Base-by-base conservation (phyloP, 345 rosid genomes). In the Eucalyptus regnans region DNA sequence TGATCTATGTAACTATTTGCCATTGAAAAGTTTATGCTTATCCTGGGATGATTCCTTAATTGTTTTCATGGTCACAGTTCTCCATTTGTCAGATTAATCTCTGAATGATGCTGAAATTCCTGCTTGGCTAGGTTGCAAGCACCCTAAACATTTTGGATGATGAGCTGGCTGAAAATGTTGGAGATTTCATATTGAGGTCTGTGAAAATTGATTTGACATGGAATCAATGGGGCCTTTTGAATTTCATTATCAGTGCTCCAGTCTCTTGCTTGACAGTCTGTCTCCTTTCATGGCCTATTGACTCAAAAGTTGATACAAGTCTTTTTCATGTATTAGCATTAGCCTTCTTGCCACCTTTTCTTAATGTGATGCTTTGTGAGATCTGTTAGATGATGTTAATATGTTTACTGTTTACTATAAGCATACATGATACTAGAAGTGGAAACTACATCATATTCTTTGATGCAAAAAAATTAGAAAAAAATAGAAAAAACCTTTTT, bases 131-230 rank as follows among this genome's bases (percentile, higher is more conserved):
- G 99, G 95, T 96, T 90, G 99, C 99, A n/a, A 95, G 98, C 90
- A 91, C 94, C 50, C 93, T 98, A 88, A 95, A 95, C 91, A 95
- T 96, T 92, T 88, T 97, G 94, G 97, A 97, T 92, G 95, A 95
- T 88, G 97, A 95, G 87, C 95, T 98, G 90, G 91, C 93, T 87
- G 91, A 87, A 83, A 93, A 92, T 91, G 94, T 98, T 89, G 99
- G 98, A 92, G 91, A 97, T 93, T 98, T 94, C 94, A 96, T 98
- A 88, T 85, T 95, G 93, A 98, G 99, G 99, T 98, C 66, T 76
- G 91, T 91, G 86, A 91, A 71, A 43, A 46, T 88, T 87, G 27
- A 12, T 90, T 86, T 56, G 86, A 43, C 66, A 27, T 29, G 12
- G 48, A 88, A 86, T 56, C 27, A 43, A 60, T 31, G 16, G 62